A percentile compares a stretch with the other conserved stretches of the same genome.
phyloP scores from a whole-genome alignment of 495 filamentous ascomycete genomes.

The Paragyromitra xinjiangensis region DNA sequence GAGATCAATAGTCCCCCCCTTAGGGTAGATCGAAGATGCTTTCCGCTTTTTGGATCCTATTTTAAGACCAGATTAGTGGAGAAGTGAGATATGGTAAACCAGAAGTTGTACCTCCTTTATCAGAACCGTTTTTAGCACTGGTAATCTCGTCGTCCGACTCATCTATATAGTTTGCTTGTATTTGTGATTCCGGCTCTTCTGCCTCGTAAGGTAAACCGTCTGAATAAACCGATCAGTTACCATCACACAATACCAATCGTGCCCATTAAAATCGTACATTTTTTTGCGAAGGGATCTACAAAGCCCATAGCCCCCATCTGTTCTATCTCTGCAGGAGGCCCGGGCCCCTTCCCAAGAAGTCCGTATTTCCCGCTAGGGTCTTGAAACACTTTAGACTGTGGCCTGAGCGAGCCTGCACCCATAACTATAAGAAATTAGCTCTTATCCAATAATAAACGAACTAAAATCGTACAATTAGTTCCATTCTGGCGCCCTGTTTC shows the following conservation, averaged over 20 bases:
- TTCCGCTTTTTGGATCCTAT: conserved; percentile 41
- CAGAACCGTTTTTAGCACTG: conserved; percentile 9
- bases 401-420: neutral
- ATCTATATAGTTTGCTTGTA: conserved; percentile 21
- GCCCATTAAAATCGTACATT: conserved; percentile 20
- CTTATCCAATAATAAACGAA: neutral
- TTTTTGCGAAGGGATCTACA: conserved; percentile 18
- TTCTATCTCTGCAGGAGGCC: neutral
- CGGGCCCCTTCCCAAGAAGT: neutral
- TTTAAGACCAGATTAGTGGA: conserved; percentile 12
- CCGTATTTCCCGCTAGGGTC: conserved; percentile 19
- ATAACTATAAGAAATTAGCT: conserved; percentile 26
- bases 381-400: conserved; percentile 2
- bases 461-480: conserved; percentile 17
- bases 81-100: neutral
- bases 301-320: conserved; percentile 4
- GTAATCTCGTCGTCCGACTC: conserved; percentile 21
- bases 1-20: conserved; percentile 19
- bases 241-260: neutral
- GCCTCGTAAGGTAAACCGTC: conserved; percentile 6
- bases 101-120: conserved; percentile 19
- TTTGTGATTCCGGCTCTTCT: conserved; percentile 29
- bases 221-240: conserved; percentile 15
- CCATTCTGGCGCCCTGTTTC: conserved; percentile 1
- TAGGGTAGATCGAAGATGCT: conserved; percentile 16